Evolutionary conservation across 305 asterid genomes (phyloP).

Genomic region (Fraxinus xanthoxyloides): DNA sequence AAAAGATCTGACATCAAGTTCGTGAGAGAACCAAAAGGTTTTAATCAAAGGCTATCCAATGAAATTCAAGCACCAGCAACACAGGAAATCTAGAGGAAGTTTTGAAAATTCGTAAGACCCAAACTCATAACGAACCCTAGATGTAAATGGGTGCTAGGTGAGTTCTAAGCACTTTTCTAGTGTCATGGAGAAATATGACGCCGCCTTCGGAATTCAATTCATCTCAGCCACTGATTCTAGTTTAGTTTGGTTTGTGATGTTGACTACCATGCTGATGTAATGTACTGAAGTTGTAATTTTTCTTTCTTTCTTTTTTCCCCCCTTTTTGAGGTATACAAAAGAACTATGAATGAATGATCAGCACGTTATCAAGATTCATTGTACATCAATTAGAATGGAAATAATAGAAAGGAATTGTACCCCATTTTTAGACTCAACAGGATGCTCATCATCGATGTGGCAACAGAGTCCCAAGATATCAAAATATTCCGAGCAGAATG

Average conservation of each 20-base stretch:
- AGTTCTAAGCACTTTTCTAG: background rate
- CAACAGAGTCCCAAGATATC: constrained; percentile 89
- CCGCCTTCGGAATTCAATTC: background rate
- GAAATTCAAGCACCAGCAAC: constrained; percentile 6
- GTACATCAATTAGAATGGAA: background rate
- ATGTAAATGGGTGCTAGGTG: background rate
- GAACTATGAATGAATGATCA: background rate
- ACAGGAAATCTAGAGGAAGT: background rate
- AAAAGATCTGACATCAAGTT: background rate
- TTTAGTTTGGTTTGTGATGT: background rate
- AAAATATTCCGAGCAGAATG: constrained; percentile 73
- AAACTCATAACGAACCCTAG: background rate
- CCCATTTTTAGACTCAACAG: constrained; percentile 80
- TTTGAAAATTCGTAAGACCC: background rate
- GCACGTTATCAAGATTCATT: background rate
- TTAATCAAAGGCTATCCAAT: background rate
- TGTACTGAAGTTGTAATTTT: background rate
- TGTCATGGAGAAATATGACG: background rate
- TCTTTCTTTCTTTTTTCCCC: background rate
- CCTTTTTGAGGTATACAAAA: background rate
- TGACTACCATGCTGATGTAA: background rate
- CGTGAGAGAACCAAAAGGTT: background rate
- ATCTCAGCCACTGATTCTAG: background rate
- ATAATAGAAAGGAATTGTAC: constrained; percentile 31
- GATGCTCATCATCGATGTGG: constrained; percentile 94